Evolutionary conservation across 1,284 basidiomycete genomes (phyloP).

Genomic region (Pyrrhoderma noxium): DNA sequence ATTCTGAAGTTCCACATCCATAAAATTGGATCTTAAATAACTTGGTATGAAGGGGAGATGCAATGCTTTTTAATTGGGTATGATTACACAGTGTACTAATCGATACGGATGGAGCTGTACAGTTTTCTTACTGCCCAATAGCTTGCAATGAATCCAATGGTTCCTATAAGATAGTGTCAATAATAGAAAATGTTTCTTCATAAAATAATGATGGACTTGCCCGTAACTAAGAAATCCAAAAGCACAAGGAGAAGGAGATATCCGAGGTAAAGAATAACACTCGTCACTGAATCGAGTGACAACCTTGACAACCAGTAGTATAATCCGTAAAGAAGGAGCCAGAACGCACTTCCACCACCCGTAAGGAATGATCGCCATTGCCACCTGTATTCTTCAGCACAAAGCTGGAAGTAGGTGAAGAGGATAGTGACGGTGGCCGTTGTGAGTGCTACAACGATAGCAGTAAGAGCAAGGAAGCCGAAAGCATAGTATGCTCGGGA

Average conservation of each 20-base stretch:
- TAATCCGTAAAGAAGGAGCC: conserved; percentile 80
- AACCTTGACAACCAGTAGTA: conserved; percentile 89
- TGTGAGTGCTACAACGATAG: conserved; percentile 77
- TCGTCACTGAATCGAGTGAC: conserved; percentile 77
- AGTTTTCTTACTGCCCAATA: conserved; percentile 81
- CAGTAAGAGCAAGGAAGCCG: conserved; percentile 90
- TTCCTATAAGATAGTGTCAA: conserved; percentile 46
- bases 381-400: conserved; percentile 96
- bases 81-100: conserved; percentile 39
- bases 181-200: conserved; percentile 13
- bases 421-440: conserved; percentile 88
- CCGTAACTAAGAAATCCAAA: conserved; percentile 83
- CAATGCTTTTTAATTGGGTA: too few species aligned
- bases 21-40: too few species aligned
- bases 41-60: too few species aligned
- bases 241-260: conserved; percentile 82
- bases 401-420: conserved; percentile 89
- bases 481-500: conserved; percentile 94
- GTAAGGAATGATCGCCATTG: conserved; percentile 94
- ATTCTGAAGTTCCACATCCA: too few species aligned
- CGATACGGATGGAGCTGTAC: conserved; percentile 74
- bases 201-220: conserved; percentile 32
- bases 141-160: conserved; percentile 81
- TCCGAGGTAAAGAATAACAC: conserved; percentile 84
- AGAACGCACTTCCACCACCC: conserved; percentile 92